These are phyloP conservation scores for Chlamydomonas eustigma DNA, from an alignment of 139 green algal species.

Conservation along the genomic window DNA sequence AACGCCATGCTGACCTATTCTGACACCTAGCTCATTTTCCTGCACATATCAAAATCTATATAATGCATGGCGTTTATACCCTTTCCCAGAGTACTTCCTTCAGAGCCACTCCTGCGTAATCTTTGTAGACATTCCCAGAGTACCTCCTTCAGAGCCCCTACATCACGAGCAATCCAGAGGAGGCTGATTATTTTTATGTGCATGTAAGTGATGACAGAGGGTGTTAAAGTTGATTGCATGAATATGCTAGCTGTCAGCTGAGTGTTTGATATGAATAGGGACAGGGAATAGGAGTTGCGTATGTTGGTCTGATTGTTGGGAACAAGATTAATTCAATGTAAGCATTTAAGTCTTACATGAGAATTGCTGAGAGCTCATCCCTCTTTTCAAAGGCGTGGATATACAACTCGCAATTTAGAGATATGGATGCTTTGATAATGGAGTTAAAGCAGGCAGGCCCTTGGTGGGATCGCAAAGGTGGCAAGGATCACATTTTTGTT, in stretches of 20 bases:
- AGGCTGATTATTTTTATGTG: slow-evolving; percentile 13
- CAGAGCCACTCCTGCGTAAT: too few relatives aligned
- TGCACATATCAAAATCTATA: neutral
- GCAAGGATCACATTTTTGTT: slow-evolving; percentile 11
- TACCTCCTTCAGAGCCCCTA: slow-evolving; percentile 6
- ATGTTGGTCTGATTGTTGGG: too few relatives aligned
- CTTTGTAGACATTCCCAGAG: neutral
- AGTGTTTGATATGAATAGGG: too few relatives aligned
- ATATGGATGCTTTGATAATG: neutral
- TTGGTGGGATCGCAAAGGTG: slow-evolving; percentile 14
- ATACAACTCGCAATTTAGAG: neutral
- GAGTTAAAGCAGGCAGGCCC: slow-evolving; percentile 3
- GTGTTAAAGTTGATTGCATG: too few relatives aligned
- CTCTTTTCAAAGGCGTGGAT: slow-evolving; percentile 9
- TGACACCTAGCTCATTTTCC: neutral
- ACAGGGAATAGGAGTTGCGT: too few relatives aligned
- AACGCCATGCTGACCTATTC: neutral
- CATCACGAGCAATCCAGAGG: neutral
- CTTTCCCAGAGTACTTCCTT: too few relatives aligned
- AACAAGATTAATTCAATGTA: too few relatives aligned
- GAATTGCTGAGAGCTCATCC: too few relatives aligned
- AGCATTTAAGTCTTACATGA: too few relatives aligned
- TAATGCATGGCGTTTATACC: too few relatives aligned
- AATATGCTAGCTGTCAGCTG: too few relatives aligned
- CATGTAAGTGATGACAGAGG: neutral